These are phyloP conservation scores for Fusarium falciforme DNA, from an alignment of 2,329 filamentous ascomycete species.

Conservation along the genomic window DNA sequence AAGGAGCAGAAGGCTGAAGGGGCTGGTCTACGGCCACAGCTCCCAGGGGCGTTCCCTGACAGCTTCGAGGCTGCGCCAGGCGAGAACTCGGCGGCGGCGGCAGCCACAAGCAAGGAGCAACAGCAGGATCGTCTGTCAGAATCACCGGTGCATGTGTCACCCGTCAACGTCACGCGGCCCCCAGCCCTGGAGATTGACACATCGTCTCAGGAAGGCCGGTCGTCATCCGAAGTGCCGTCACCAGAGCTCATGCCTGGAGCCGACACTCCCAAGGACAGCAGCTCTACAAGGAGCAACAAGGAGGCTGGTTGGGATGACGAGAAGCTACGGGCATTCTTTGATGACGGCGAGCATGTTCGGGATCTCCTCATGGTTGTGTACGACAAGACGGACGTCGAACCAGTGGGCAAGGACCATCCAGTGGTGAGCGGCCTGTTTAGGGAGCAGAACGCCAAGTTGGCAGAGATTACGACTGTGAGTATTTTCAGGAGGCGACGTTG, in stretches of 20 bases:
- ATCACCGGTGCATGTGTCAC: constrained; percentile 71
- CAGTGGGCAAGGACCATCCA: constrained; percentile 86
- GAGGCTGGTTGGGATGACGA: constrained; percentile 83
- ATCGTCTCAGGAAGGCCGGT: constrained; percentile 75
- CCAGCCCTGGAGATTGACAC: constrained; percentile 77
- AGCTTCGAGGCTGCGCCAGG: constrained; percentile 51
- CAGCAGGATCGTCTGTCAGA: constrained; percentile 67
- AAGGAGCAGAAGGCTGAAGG: constrained; percentile 35
- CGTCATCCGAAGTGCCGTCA: constrained; percentile 73
- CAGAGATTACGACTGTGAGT: constrained; percentile 83
- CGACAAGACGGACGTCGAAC: constrained; percentile 86
- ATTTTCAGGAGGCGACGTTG: background rate
- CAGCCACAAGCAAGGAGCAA: constrained; percentile 43
- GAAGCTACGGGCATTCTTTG: constrained; percentile 88
- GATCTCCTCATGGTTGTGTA: constrained; percentile 93
- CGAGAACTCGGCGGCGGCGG: constrained; percentile 44
- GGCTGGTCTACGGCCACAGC: constrained; percentile 46
- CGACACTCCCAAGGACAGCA: constrained; percentile 49
- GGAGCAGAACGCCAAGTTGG: constrained; percentile 86
- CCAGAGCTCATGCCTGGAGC: constrained; percentile 67
- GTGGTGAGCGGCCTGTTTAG: constrained; percentile 83
- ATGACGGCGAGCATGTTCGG: constrained; percentile 87
- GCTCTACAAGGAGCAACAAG: constrained; percentile 52
- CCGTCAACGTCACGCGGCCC: constrained; percentile 60
- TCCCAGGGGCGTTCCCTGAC: constrained; percentile 56